Evolutionary conservation across 345 rosid species (phyloP), one percentile per base, ranked within the genome.

Genomic region (Nasturtium officinale): DNA sequence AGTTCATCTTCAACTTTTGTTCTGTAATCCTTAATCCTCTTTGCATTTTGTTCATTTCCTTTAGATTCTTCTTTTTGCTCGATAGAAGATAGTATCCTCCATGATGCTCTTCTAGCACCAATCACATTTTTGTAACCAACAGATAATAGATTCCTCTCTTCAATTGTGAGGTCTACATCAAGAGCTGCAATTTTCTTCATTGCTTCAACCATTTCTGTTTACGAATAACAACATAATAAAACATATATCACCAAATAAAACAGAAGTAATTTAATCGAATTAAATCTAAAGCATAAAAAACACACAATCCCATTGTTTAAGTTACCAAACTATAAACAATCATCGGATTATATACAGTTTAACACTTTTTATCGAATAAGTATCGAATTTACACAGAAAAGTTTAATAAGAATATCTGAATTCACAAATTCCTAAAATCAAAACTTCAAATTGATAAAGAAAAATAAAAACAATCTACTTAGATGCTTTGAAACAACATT

Each of bases 71-170:
- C 98, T 83, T 87, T 89, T 84, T 89, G 94, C 54, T 92, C 96
- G 6, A 92, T 85, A 51, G 91, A 88, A 58, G 96, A 90, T 33
- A 91, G 76, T 46, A 87, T 85, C 72, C 89, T 71, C 92, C 89
- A 85, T 1, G 87, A 85, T 0, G 92, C 89, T 58, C 96, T 89
- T 70, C 96, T 86, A 12, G 90, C 83, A 32, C 97, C 96, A 67
- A 89, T 91, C 61, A 91, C 91, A 69, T 91, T 91, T 79, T 89
- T 91, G 79, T 91, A 91, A 2, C 94, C 97, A 25, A 89, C 97
- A 15, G 96, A 91, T 20, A 89, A 83, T 59, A 91, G 80, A 73
- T 91, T 91, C 79, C 97, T 80, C 85, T 91, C 94, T 79, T 91
- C 96, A 52, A 86, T 81, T 0, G 97, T 86, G 73, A 91, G 81